Evolutionary conservation across 148 eudicot genomes (phyloP).

Genomic region (Limonium bicolor): DNA sequence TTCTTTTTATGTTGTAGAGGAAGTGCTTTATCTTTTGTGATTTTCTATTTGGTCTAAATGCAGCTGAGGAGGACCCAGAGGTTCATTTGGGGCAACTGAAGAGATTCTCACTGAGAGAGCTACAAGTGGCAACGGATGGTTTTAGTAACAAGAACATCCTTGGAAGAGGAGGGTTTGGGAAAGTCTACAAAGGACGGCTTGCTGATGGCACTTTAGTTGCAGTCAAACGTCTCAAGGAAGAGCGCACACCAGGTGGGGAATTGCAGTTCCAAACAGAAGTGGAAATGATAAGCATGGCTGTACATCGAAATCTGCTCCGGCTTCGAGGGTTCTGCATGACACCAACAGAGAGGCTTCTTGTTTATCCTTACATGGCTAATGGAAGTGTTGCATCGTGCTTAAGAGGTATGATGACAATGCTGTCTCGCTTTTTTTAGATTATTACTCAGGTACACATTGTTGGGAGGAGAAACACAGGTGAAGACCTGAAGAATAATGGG

Average conservation of each 20-base stretch:
- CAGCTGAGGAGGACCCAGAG: slow-evolving; percentile 96
- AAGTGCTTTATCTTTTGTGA: too few species aligned
- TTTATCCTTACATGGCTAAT: slow-evolving; percentile 96
- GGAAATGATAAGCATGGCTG: slow-evolving; percentile 98
- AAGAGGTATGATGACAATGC: slow-evolving; percentile 42
- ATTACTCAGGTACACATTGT: too few species aligned
- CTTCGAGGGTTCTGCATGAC: slow-evolving; percentile 96
- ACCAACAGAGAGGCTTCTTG: slow-evolving; percentile 80
- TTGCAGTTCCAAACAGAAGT: slow-evolving; percentile 95
- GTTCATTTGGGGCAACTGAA: slow-evolving; percentile 92
- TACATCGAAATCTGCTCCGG: slow-evolving; percentile 85
- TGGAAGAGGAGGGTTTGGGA: slow-evolving; percentile 96
- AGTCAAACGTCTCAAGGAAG: slow-evolving; percentile 84
- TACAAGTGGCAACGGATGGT: slow-evolving; percentile 89
- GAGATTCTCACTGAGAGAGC: slow-evolving; percentile 75
- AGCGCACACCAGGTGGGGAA: slow-evolving; percentile 96
- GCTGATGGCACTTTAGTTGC: slow-evolving; percentile 94
- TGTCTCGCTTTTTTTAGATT: too few species aligned
- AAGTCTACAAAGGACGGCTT: slow-evolving; percentile 89
- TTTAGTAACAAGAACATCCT: slow-evolving; percentile 92
- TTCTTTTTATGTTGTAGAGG: background rate
- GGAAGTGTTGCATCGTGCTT: slow-evolving; percentile 97
- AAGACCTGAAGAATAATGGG: background rate
- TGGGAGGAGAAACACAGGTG: background rate
- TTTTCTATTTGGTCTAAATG: slow-evolving; percentile 6